Evolutionary conservation across 306 rosid genomes (phyloP).

Genomic region (Vachellia collinsii): DNA sequence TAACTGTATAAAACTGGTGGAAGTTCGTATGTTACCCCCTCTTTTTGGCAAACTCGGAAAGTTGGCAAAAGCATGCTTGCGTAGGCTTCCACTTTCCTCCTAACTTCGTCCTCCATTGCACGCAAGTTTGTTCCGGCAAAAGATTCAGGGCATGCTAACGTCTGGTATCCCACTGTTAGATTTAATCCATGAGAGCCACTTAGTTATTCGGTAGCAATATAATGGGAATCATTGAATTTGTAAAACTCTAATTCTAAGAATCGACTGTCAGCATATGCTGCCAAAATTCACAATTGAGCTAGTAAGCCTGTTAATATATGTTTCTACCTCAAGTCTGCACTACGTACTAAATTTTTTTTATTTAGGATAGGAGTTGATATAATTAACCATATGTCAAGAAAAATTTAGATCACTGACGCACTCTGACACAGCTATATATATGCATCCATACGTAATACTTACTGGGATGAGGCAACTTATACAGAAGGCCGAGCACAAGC

Average conservation of each 20-base stretch:
- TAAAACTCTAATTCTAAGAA: not conserved
- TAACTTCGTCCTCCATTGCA: not conserved
- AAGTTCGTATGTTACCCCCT: not conserved
- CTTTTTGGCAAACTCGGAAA: not conserved
- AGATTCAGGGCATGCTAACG: constrained; percentile 3
- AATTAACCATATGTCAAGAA: too few species aligned
- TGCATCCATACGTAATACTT: not conserved
- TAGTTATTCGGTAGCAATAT: not conserved
- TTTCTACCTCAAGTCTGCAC: too few species aligned
- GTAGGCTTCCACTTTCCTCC: not conserved
- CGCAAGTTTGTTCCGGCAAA: not conserved
- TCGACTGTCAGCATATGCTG: too few species aligned
- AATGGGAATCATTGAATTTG: not conserved
- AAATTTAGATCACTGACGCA: too few species aligned
- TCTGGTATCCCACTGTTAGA: not conserved
- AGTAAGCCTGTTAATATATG: too few species aligned
- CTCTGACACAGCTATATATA: too few species aligned
- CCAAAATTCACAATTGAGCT: not conserved
- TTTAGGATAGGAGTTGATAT: too few species aligned
- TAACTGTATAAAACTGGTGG: too few species aligned
- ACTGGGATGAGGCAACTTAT: not conserved
- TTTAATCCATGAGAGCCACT: not conserved
- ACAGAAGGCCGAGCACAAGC: constrained; percentile 2
- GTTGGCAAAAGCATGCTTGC: not conserved
- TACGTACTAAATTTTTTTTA: too few species aligned